Percentiles rank a stretch among this genome's conserved stretches.
phyloP scores from a whole-genome alignment of 306 rosid species.

The Quercus alba region DNA sequence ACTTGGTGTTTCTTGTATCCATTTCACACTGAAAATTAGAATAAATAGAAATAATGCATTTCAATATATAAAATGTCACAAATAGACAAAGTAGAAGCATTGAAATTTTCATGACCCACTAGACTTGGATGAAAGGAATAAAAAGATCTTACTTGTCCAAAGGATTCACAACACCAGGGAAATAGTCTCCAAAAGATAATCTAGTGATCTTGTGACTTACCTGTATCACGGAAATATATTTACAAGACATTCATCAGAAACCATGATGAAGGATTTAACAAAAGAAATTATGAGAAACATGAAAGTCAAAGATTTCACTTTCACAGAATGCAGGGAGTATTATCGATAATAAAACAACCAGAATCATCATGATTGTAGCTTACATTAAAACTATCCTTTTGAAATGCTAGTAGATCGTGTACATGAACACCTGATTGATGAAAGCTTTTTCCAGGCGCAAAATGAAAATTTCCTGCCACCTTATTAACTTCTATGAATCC shows the following conservation, averaged over 20 bases:
- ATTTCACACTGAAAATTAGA: slow-evolving; percentile 61
- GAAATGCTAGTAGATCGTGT: slow-evolving; percentile 87
- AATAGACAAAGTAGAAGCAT: background rate
- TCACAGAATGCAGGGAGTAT: background rate
- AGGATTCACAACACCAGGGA: slow-evolving; percentile 95
- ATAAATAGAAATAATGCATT: slow-evolving; percentile 17
- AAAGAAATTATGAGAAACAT: background rate
- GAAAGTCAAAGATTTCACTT: background rate
- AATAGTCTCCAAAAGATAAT: slow-evolving; percentile 78
- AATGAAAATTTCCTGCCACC: slow-evolving; percentile 97
- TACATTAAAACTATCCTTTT: slow-evolving; percentile 96
- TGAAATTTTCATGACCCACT: slow-evolving; percentile 6
- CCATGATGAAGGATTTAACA: background rate
- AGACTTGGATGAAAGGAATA: slow-evolving; percentile 17
- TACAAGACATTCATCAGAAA: slow-evolving; percentile 20
- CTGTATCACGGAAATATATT: slow-evolving; percentile 36
- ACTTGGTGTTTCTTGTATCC: slow-evolving; percentile 77
- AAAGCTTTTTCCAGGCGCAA: slow-evolving; percentile 98
- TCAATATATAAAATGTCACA: background rate
- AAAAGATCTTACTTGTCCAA: slow-evolving; percentile 65
- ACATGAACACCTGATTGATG: slow-evolving; percentile 92
- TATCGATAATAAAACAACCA: background rate
- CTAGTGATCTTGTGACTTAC: slow-evolving; percentile 86
- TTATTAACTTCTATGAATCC: slow-evolving; percentile 96
- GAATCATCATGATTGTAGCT: slow-evolving; percentile 30